These are phyloP conservation scores for Lactifluus piperatus DNA, from an alignment of 768 basidiomycete species.

Conservation along the genomic window DNA sequence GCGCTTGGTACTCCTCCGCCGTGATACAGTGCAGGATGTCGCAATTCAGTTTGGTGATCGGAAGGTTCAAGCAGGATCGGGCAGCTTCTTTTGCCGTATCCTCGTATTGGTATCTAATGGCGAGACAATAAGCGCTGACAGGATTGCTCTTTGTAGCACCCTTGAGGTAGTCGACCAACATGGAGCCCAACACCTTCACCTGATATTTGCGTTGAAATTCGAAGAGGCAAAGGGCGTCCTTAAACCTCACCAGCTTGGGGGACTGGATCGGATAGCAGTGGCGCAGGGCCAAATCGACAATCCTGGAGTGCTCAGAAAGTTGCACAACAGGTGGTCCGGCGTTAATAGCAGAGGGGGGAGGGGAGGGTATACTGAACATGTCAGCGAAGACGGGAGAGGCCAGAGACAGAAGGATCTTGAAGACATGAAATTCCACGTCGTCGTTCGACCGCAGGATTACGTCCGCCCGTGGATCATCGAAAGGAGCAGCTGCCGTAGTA, in stretches of 20 bases:
- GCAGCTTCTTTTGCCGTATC: neutral
- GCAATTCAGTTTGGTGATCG: neutral
- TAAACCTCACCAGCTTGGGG: neutral
- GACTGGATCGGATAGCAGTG: constrained; percentile 7
- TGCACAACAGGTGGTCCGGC: neutral
- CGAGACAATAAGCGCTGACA: constrained; percentile 9
- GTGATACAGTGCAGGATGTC: neutral
- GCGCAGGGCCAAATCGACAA: constrained; percentile 8
- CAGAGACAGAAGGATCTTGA: constrained; percentile 4
- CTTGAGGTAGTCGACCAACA: neutral
- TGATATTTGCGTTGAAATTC: constrained; percentile 14
- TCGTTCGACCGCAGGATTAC: constrained; percentile 5
- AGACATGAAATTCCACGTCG: constrained; percentile 4
- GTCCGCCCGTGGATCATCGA: constrained; percentile 3
- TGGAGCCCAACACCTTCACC: neutral
- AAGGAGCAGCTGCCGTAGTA: neutral
- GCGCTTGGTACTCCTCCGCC: constrained; percentile 2
- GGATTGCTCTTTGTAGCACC: neutral
- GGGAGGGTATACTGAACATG: neutral
- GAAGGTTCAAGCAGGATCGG: neutral
- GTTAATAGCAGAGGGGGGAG: neutral
- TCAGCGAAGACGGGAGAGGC: constrained; percentile 6
- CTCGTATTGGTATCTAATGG: neutral
- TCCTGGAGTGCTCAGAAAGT: neutral
- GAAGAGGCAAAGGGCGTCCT: neutral